Evolutionary conservation across 345 rosid genomes (phyloP).

Genomic region (Eucalyptus albens): DNA sequence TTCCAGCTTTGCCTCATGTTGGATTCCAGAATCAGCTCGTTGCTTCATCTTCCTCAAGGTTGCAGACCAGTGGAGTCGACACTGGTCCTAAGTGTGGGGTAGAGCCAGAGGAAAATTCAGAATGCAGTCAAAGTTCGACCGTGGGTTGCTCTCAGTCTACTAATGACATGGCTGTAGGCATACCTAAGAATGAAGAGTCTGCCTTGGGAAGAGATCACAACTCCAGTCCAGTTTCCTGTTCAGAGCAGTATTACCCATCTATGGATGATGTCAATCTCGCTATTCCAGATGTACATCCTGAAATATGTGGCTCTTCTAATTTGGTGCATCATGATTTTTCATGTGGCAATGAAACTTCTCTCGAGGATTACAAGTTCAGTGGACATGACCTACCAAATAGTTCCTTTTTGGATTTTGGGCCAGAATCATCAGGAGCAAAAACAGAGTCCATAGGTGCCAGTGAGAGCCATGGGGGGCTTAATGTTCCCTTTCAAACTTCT

Average conservation of each 20-base stretch:
- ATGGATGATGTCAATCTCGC: constrained; percentile 33
- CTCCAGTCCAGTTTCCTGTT: constrained; percentile 46
- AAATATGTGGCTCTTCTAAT: constrained; percentile 38
- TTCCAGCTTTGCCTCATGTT: constrained; percentile 48
- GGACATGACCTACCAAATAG: constrained; percentile 27
- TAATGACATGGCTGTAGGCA: constrained; percentile 7
- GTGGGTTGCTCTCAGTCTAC: constrained; percentile 55
- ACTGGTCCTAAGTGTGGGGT: constrained; percentile 30
- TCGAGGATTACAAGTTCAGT: constrained; percentile 30
- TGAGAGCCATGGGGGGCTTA: constrained; percentile 26
- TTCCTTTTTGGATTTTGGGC: constrained; percentile 33
- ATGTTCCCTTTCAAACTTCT: constrained; percentile 31
- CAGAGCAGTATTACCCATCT: constrained; percentile 36
- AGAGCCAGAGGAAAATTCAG: constrained; percentile 76
- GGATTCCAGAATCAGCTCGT: constrained; percentile 38
- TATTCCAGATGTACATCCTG: constrained; percentile 48
- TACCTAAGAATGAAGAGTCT: constrained; percentile 21
- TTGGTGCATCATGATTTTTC: constrained; percentile 25
- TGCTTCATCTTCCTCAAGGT: constrained; percentile 49
- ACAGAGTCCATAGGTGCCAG: constrained; percentile 21
- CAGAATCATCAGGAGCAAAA: constrained; percentile 33
- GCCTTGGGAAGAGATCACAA: constrained; percentile 33
- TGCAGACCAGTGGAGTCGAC: constrained; percentile 65
- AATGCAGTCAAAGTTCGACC: constrained; percentile 77
- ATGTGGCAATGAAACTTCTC: constrained; percentile 17